Percentiles rank a stretch among this genome's conserved stretches.
These are phyloP conservation scores for Maudiozyma saulgeensis DNA, from an alignment of 805 yeast species.

Conservation along the genomic window DNA sequence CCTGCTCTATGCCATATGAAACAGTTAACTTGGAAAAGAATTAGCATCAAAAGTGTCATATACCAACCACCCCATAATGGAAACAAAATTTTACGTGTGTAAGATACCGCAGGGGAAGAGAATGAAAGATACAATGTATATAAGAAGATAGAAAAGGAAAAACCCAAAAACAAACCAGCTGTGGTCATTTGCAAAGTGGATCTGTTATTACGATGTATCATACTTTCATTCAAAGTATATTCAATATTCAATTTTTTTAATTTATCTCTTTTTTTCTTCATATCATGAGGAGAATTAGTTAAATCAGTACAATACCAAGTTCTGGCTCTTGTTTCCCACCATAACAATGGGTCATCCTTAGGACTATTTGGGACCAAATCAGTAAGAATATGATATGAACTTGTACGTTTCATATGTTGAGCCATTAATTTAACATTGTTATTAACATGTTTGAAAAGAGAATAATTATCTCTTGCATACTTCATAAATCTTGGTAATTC, in stretches of 20 bases:
- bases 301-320: slow-evolving; percentile 34
- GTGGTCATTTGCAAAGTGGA: slow-evolving; percentile 38
- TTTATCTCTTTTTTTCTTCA: slow-evolving; percentile 21
- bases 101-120: slow-evolving; percentile 31
- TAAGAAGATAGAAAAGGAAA: slow-evolving; percentile 57
- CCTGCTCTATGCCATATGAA: slow-evolving; percentile 62
- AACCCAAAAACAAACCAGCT: slow-evolving; percentile 63
- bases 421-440: slow-evolving; percentile 20
- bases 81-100: slow-evolving; percentile 44
- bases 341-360: slow-evolving; percentile 21
- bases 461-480: slow-evolving; percentile 18
- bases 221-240: slow-evolving; percentile 26
- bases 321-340: slow-evolving; percentile 26
- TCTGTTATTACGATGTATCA: slow-evolving; percentile 28
- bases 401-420: slow-evolving; percentile 17
- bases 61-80: slow-evolving; percentile 94
- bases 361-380: slow-evolving; percentile 13
- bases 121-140: slow-evolving; percentile 50
- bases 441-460: slow-evolving; percentile 21
- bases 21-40: slow-evolving; percentile 61
- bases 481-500: slow-evolving; percentile 22
- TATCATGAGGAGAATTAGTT: slow-evolving; percentile 19
- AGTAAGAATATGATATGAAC: slow-evolving; percentile 10
- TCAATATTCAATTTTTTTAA: slow-evolving; percentile 23
- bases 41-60: slow-evolving; percentile 46